Evolutionary conservation across 2,329 filamentous ascomycete genomes (phyloP).

Genomic region (Colletotrichum limetticola): DNA sequence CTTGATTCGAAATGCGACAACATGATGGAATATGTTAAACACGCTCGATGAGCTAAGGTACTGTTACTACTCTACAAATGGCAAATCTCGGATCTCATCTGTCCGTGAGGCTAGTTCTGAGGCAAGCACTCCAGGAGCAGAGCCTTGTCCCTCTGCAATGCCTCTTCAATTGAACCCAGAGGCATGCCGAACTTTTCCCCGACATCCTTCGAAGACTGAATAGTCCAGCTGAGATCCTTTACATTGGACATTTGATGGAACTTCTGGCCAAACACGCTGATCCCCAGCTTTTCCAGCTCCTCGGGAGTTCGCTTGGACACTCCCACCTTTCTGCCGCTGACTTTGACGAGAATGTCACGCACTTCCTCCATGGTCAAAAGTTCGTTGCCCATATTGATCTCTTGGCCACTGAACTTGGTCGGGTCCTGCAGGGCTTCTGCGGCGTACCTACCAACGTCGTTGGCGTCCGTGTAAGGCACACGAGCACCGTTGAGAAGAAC

Average conservation of each 20-base stretch:
- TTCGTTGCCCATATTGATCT: constrained; percentile 45
- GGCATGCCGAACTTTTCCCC: constrained; percentile 43
- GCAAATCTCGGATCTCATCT: no score
- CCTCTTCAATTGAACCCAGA: constrained; percentile 41
- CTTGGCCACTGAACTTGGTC: constrained; percentile 42
- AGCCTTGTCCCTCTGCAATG: constrained; percentile 40
- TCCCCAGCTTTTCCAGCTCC: constrained; percentile 37
- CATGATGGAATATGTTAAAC: no score
- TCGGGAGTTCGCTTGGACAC: constrained; percentile 36
- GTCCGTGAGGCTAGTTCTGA: not conserved
- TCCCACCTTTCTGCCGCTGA: constrained; percentile 44
- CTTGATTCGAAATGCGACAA: no score
- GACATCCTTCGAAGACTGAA: constrained; percentile 31
- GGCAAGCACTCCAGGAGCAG: constrained; percentile 32
- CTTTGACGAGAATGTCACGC: constrained; percentile 40
- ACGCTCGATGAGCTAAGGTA: no score
- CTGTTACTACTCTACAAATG: no score
- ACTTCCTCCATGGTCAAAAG: constrained; percentile 43
- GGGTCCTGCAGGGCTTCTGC: constrained; percentile 45
- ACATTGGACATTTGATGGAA: constrained; percentile 42
- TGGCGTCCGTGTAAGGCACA: constrained; percentile 42
- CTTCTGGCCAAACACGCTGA: constrained; percentile 35
- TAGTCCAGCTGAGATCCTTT: constrained; percentile 37
- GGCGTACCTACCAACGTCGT: constrained; percentile 46
- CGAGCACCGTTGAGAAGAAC: constrained; percentile 35